Conservation (phyloP, 805 yeast species). For the Torulaspora quercuum region DNA sequence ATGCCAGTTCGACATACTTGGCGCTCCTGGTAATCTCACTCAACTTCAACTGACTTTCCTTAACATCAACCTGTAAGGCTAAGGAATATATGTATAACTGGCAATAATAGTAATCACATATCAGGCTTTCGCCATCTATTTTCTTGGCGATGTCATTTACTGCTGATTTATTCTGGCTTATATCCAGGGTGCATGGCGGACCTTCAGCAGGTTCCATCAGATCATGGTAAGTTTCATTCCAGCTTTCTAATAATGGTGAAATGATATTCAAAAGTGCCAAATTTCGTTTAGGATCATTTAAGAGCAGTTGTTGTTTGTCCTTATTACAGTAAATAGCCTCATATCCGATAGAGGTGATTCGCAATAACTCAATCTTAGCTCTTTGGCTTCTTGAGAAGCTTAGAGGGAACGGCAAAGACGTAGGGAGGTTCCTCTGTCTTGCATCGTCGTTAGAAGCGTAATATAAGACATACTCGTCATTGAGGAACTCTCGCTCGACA, state of each 20-base stretch:
- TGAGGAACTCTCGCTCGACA: constrained; percentile 32
- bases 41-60: constrained; percentile 43
- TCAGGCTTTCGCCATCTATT: constrained; percentile 65
- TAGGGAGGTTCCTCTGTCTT: constrained; percentile 9
- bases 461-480: constrained; percentile 35
- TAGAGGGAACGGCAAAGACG: constrained; percentile 32
- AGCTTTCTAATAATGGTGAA: constrained; percentile 71
- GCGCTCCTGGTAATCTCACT: constrained; percentile 73
- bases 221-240: constrained; percentile 64
- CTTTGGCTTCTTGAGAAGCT: constrained; percentile 60
- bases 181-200: constrained; percentile 28
- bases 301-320: constrained; percentile 36
- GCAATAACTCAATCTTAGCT: constrained; percentile 76
- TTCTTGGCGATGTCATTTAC: constrained; percentile 34
- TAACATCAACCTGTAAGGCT: constrained; percentile 55
- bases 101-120: constrained; percentile 81
- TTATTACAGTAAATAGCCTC: constrained; percentile 74
- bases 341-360: constrained; percentile 76
- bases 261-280: constrained; percentile 67
- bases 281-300: constrained; percentile 57
- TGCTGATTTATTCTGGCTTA: constrained; percentile 33
- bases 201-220: constrained; percentile 47
- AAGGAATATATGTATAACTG: constrained; percentile 79
- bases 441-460: constrained; percentile 17
- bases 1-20: constrained; percentile 76